Conservation (phyloP, 495 filamentous ascomycete species). For the Tuber borchii region DNA sequence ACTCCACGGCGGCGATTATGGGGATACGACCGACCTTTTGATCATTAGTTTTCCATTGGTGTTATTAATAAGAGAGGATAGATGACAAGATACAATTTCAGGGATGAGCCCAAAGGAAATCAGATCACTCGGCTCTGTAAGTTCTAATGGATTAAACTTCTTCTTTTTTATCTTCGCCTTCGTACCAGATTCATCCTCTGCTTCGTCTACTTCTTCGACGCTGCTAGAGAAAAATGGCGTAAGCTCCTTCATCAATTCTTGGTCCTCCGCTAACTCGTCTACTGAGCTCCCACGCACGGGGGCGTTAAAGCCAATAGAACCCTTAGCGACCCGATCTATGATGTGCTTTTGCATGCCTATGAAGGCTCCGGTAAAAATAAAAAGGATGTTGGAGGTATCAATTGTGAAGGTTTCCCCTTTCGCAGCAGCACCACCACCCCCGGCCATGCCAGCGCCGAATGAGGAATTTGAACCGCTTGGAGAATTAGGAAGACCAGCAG, state of each 20-base stretch:
- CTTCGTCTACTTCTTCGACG: conserved; percentile 7
- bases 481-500: conserved; percentile 29
- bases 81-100: conserved; percentile 56
- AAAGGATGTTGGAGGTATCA: conserved; percentile 91
- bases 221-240: conserved; percentile 55
- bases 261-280: conserved; percentile 49
- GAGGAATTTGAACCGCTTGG: conserved; percentile 17
- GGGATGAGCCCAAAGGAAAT: conserved; percentile 92
- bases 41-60: conserved; percentile 34
- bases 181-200: conserved; percentile 17
- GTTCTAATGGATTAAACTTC: conserved; percentile 71
- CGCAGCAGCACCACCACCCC: conserved; percentile 43
- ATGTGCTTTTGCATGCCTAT: conserved; percentile 86
- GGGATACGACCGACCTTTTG: conserved; percentile 63
- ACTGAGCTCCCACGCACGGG: conserved; percentile 54
- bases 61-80: too few relatives aligned
- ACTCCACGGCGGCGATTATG: conserved; percentile 72
- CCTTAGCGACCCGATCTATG: conserved; percentile 74
- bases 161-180: conserved; percentile 39
- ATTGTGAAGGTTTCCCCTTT: conserved; percentile 86
- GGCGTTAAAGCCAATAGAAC: conserved; percentile 87
- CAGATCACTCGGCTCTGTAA: conserved; percentile 72
- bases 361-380: conserved; percentile 93
- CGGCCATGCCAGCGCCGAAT: conserved; percentile 21
- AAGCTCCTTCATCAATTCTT: conserved; percentile 59